Evolutionary conservation across 495 filamentous ascomycete species (phyloP).

Genomic region (Penicillium canescens): DNA sequence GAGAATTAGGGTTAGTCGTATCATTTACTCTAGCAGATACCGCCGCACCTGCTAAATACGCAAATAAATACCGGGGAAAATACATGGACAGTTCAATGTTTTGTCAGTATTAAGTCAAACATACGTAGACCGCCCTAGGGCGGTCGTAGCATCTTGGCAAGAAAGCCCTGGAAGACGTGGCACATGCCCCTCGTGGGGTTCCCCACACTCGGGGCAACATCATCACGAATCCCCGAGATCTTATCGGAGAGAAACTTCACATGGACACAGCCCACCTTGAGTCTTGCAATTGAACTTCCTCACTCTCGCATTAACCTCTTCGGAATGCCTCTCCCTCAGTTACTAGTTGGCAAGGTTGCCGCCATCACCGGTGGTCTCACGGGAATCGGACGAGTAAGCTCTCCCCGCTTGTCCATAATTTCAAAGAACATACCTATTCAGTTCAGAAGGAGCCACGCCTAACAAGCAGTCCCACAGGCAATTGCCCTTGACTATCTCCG

Average conservation of each 20-base stretch:
- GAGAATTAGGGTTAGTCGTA: too few relatives aligned
- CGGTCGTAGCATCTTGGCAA: too few relatives aligned
- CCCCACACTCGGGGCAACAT: constrained; percentile 35
- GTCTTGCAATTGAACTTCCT: background rate
- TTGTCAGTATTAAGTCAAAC: too few relatives aligned
- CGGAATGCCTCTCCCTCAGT: constrained; percentile 42
- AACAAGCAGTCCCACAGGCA: constrained; percentile 33
- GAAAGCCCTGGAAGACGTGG: too few relatives aligned
- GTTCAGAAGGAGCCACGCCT: background rate
- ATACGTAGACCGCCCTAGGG: too few relatives aligned
- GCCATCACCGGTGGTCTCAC: constrained; percentile 77
- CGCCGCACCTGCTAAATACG: too few relatives aligned
- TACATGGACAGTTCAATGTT: too few relatives aligned
- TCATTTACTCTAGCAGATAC: too few relatives aligned
- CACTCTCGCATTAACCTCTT: background rate
- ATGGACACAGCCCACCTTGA: background rate
- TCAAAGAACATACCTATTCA: too few relatives aligned
- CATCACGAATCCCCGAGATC: constrained; percentile 33
- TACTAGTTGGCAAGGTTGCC: constrained; percentile 67
- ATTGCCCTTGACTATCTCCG: constrained; percentile 70
- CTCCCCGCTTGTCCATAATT: background rate
- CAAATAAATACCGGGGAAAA: too few relatives aligned
- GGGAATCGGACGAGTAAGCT: constrained; percentile 64
- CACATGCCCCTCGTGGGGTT: constrained; percentile 10
- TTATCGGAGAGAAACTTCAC: constrained; percentile 18